Evolutionary conservation across 768 basidiomycete species (phyloP), one percentile per base, ranked within the genome.

Genomic region (Russula ochroleuca): DNA sequence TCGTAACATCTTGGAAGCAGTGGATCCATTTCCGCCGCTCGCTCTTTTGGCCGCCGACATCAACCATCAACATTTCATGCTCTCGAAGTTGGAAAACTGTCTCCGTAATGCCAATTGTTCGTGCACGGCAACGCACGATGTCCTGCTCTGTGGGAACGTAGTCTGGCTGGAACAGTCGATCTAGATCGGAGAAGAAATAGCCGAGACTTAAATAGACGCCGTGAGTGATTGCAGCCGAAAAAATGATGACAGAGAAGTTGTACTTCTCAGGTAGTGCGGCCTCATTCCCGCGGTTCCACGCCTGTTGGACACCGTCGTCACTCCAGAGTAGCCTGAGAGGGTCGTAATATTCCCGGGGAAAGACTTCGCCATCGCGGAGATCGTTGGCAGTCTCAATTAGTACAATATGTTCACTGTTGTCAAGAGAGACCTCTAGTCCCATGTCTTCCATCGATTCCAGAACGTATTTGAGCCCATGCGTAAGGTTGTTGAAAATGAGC

Each of bases 21-120:
- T 94, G 92, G 69, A 94, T 94, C 92, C 92, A 94, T 74, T 94
- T 95, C 74, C 92, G 80, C 64, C 94, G 78, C 73, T 94, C 94
- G 73, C 87, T 92, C 80, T 95, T 92, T 78, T 97, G 94, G 7
- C 94, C 94, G 33, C 90, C 90, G 40, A 90, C 94, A 71, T 97
- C 94, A 61, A 97, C 89, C 88, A 98, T 92, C 59, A 93, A 79
- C 86, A 94, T 86, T 68, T 91, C 87, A 62, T 92, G 87, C 48
- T 87, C 88, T 67, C 82, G 79, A 60, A 94, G 79, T 49, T 80
- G 78, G 76, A 97, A 96, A 19, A 85, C 83, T 0, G 93, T 96
- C 75, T 93, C 91, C 9, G 88, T 92, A 71, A 94, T 94, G 21
- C 94, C 94, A 17, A 92, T 93, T 25, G 94, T 95, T 62, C 93